Conservation (phyloP, 495 filamentous ascomycete species). For the Coniosporium apollinis region DNA sequence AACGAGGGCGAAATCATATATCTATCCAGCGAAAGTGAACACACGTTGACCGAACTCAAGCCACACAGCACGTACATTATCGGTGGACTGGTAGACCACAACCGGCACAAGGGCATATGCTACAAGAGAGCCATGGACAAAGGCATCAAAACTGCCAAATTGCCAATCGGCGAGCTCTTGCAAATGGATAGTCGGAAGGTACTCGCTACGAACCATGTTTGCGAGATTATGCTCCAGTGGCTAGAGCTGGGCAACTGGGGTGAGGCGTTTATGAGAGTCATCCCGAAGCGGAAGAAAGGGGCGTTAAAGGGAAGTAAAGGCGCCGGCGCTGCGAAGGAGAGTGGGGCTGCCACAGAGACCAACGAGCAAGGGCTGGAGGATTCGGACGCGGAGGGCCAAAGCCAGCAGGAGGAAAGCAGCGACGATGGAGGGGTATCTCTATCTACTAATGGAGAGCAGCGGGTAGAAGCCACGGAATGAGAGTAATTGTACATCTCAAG, state of each 20-base stretch:
- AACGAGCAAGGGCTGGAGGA: too few relatives aligned
- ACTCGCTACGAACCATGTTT: slow-evolving; percentile 82
- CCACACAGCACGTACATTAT: slow-evolving; percentile 84
- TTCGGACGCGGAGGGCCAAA: too few relatives aligned
- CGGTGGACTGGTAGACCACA: slow-evolving; percentile 87
- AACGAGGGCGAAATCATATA: slow-evolving; percentile 54
- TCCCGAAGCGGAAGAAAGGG: slow-evolving; percentile 74
- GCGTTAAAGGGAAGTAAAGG: slow-evolving; percentile 34
- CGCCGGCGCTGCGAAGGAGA: too few relatives aligned
- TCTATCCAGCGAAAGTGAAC: slow-evolving; percentile 67
- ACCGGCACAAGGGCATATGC: slow-evolving; percentile 85
- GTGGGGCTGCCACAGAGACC: too few relatives aligned
- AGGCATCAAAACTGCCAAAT: slow-evolving; percentile 69
- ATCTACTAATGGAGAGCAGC: too few relatives aligned
- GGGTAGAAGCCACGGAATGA: too few relatives aligned
- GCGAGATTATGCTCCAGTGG: slow-evolving; percentile 92
- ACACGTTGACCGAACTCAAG: slow-evolving; percentile 63
- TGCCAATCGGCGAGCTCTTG: slow-evolving; percentile 88
- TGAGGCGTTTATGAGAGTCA: slow-evolving; percentile 65
- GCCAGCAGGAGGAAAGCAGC: too few relatives aligned
- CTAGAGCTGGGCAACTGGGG: slow-evolving; percentile 80
- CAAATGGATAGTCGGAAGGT: slow-evolving; percentile 71
- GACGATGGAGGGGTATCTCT: too few relatives aligned
- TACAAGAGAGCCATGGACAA: slow-evolving; percentile 59
- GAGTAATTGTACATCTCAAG: too few relatives aligned